Evolutionary conservation across 768 basidiomycete genomes (phyloP).

Genomic region (Podaxis sp.): DNA sequence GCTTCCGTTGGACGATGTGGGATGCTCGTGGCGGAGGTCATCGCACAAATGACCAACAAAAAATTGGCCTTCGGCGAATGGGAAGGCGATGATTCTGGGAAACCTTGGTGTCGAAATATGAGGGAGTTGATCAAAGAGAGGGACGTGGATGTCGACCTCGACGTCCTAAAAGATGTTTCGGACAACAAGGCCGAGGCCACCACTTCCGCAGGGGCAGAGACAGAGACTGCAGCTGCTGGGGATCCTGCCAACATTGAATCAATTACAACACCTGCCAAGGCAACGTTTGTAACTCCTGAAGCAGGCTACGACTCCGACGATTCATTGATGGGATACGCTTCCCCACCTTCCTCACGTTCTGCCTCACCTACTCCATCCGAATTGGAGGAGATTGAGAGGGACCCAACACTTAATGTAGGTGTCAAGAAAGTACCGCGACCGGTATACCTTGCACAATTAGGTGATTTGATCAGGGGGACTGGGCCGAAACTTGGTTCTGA

Average conservation of each 20-base stretch:
- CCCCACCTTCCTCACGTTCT: slow-evolving; percentile 61
- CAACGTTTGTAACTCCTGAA: slow-evolving; percentile 21
- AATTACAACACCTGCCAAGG: slow-evolving; percentile 13
- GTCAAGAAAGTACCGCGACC: slow-evolving; percentile 73
- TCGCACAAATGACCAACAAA: slow-evolving; percentile 61
- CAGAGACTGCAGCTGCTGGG: slow-evolving; percentile 12
- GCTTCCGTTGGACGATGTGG: slow-evolving; percentile 78
- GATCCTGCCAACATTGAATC: slow-evolving; percentile 8
- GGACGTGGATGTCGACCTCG: slow-evolving; percentile 48
- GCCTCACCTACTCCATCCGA: slow-evolving; percentile 80
- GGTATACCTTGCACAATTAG: slow-evolving; percentile 87
- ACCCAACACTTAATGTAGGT: slow-evolving; percentile 76
- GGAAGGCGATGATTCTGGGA: slow-evolving; percentile 72
- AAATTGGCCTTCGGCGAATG: slow-evolving; percentile 78
- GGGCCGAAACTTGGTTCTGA: slow-evolving; percentile 49
- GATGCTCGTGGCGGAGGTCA: slow-evolving; percentile 87
- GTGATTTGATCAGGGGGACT: slow-evolving; percentile 66
- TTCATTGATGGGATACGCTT: slow-evolving; percentile 80
- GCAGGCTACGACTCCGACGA: slow-evolving; percentile 74
- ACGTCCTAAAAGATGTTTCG: neutral
- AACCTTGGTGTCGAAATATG: slow-evolving; percentile 61
- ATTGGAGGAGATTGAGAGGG: slow-evolving; percentile 79
- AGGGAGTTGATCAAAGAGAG: slow-evolving; percentile 48
- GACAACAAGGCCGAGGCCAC: neutral
- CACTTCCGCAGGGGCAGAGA: neutral